Evolutionary conservation across 805 yeast genomes (phyloP).

Genomic region (Wickerhamomyces bovis): DNA sequence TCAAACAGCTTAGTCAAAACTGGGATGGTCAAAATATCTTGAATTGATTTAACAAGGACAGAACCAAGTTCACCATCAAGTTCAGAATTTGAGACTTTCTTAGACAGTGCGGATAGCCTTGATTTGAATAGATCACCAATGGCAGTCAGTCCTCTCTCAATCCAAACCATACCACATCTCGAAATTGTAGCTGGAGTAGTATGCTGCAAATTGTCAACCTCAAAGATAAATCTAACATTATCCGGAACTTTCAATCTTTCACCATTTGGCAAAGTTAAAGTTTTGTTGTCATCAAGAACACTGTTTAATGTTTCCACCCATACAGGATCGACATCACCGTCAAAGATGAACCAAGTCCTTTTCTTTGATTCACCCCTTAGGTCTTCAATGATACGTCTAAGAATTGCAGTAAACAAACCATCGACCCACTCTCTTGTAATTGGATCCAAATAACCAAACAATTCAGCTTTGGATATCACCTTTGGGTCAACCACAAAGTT

Average conservation of each 20-base stretch:
- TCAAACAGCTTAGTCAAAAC: neutral
- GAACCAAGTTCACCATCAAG: neutral
- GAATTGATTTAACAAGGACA: neutral
- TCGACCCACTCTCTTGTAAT: conserved; percentile 90
- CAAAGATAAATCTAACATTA: conserved; percentile 66
- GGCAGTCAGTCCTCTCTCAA: conserved; percentile 34
- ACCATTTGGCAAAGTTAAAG: conserved; percentile 83
- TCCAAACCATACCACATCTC: conserved; percentile 86
- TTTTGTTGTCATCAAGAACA: conserved; percentile 81
- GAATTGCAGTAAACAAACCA: conserved; percentile 67
- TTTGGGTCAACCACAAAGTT: conserved; percentile 64
- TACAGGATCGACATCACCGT: conserved; percentile 89
- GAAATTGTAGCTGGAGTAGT: conserved; percentile 92
- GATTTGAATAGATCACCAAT: conserved; percentile 19
- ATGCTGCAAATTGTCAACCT: conserved; percentile 55
- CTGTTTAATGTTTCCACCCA: conserved; percentile 92
- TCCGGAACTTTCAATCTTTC: conserved; percentile 68
- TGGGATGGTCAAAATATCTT: neutral
- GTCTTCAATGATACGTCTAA: conserved; percentile 53
- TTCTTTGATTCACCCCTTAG: conserved; percentile 51
- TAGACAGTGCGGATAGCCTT: conserved; percentile 8
- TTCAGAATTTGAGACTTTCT: neutral
- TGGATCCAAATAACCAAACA: conserved; percentile 68
- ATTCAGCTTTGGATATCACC: conserved; percentile 53
- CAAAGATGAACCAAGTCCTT: conserved; percentile 74